These are phyloP conservation scores for Plasmodium adleri DNA, from an alignment of 169 alveolate species.

Conservation along the genomic window DNA sequence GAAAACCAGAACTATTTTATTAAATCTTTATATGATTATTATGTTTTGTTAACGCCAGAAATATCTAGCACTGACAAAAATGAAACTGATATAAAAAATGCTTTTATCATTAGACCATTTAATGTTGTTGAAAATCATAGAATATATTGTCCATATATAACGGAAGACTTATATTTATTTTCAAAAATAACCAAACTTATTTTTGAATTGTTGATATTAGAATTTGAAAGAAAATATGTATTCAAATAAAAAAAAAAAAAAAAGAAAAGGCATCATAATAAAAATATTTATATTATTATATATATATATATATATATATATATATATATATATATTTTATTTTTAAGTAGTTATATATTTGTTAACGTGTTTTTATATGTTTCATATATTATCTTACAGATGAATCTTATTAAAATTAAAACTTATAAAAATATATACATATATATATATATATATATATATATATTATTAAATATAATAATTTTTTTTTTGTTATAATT, in stretches of 20 bases:
- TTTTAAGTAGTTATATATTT: too few relatives aligned
- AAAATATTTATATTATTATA: too few relatives aligned
- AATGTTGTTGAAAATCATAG: constrained; percentile 62
- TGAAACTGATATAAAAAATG: not conserved
- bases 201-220: constrained; percentile 56
- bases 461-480: too few relatives aligned
- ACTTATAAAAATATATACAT: too few relatives aligned
- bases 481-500: too few relatives aligned
- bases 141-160: constrained; percentile 58
- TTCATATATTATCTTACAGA: too few relatives aligned
- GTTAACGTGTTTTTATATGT: too few relatives aligned
- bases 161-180: constrained; percentile 65
- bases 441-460: too few relatives aligned
- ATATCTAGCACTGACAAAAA: not conserved
- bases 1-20: constrained; percentile 30
- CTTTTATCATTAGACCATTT: constrained; percentile 27
- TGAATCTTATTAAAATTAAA: too few relatives aligned
- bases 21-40: constrained; percentile 29
- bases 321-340: too few relatives aligned
- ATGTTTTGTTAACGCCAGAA: constrained; percentile 6
- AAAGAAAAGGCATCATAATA: too few relatives aligned
- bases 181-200: constrained; percentile 66
- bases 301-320: too few relatives aligned
- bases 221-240: constrained; percentile 52
- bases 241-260: constrained; percentile 13